A percentile compares a stretch with the other conserved stretches of the same genome.
Conservation (phyloP, 1,284 basidiomycete species). For the Sanguinoderma infundibulare region DNA sequence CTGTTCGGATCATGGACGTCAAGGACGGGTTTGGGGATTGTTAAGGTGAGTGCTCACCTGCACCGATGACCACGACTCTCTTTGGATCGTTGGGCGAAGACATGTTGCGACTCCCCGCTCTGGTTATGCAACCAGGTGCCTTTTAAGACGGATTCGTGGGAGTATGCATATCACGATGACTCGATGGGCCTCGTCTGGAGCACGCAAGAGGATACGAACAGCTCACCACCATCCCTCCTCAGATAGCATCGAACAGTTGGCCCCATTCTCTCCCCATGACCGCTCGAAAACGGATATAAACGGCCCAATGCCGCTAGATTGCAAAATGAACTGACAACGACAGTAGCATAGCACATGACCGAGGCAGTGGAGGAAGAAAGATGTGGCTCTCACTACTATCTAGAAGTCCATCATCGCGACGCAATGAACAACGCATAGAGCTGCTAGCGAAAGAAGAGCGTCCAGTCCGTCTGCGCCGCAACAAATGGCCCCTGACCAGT, state of each 20-base stretch:
- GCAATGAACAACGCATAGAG: slow-evolving; percentile 39
- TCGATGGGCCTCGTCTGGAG: slow-evolving; percentile 1
- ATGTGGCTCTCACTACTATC: slow-evolving; percentile 65
- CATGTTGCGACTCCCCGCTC: neutral
- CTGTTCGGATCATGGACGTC: slow-evolving; percentile 37
- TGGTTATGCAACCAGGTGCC: neutral
- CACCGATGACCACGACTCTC: slow-evolving; percentile 37
- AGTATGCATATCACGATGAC: slow-evolving; percentile 1
- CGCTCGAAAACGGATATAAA: neutral
- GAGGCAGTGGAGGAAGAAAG: neutral
- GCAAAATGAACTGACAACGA: neutral
- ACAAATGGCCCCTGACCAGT: slow-evolving; percentile 39
- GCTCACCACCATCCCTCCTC: too few species aligned
- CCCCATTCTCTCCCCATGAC: too few species aligned
- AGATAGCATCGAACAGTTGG: too few species aligned
- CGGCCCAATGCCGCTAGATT: neutral
- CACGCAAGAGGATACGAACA: neutral
- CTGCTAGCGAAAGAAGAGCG: slow-evolving; percentile 54
- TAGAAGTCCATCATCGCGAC: slow-evolving; percentile 60
- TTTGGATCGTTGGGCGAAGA: slow-evolving; percentile 17
- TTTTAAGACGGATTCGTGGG: neutral
- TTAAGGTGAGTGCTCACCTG: slow-evolving; percentile 26
- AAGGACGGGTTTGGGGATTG: too few species aligned
- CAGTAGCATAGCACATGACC: neutral
- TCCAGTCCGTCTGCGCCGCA: slow-evolving; percentile 35